A percentile compares a stretch with the other conserved stretches of the same genome.
Evolutionary conservation across 2,329 filamentous ascomycete genomes (phyloP).

Genomic region (Epichloe gansuensis): DNA sequence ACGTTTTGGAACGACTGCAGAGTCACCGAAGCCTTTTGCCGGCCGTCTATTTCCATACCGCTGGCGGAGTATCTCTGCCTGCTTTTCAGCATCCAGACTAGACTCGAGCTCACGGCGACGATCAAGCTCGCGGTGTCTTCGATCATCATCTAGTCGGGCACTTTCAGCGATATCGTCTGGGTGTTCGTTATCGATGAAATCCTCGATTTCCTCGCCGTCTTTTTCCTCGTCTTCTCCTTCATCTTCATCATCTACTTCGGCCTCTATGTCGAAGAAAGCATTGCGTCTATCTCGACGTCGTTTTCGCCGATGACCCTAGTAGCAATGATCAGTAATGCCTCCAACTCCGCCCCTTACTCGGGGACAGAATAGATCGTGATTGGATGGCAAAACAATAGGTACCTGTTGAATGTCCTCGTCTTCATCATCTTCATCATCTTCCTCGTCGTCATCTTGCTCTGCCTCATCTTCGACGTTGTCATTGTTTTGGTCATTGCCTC

Average conservation of each 20-base stretch:
- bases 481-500: constrained; percentile 23
- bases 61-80: constrained; percentile 75
- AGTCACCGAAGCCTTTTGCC: constrained; percentile 52
- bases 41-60: constrained; percentile 73
- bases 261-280: constrained; percentile 94
- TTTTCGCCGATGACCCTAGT: constrained; percentile 60
- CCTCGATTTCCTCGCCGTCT: constrained; percentile 69
- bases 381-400: not conserved
- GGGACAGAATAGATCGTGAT: no score
- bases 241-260: constrained; percentile 93
- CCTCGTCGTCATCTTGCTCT: constrained; percentile 31
- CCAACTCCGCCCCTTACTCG: not conserved
- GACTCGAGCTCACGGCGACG: constrained; percentile 77
- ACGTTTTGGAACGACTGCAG: constrained; percentile 70
- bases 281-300: constrained; percentile 65
- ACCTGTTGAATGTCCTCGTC: constrained; percentile 59
- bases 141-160: constrained; percentile 74
- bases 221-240: constrained; percentile 82
- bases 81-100: constrained; percentile 85
- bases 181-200: constrained; percentile 81
- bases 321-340: not conserved
- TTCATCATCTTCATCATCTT: constrained; percentile 50
- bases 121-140: constrained; percentile 87
- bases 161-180: constrained; percentile 78
- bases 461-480: constrained; percentile 23